These are phyloP conservation scores for Malus hybrid DNA, from an alignment of 331 rosid genomes.

Conservation along the genomic window DNA sequence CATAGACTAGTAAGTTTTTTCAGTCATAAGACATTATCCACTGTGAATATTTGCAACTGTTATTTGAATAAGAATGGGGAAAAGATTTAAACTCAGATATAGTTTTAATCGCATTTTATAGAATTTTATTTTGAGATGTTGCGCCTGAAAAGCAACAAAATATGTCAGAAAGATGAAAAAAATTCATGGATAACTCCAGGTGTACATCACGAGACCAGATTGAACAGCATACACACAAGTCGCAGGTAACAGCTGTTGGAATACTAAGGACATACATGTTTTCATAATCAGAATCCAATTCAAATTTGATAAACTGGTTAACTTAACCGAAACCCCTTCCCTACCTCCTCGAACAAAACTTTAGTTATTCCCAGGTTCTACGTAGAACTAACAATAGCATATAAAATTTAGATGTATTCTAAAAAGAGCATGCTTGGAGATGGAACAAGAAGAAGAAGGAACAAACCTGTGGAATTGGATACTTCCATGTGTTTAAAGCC, in stretches of 20 bases:
- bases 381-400: background rate
- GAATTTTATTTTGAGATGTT: background rate
- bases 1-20: background rate
- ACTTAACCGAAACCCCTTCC: background rate
- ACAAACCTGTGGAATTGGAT: constrained; percentile 84
- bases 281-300: background rate
- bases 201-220: background rate
- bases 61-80: background rate
- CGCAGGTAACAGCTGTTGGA: background rate
- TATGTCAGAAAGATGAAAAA: background rate
- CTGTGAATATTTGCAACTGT: background rate
- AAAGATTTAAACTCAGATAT: background rate
- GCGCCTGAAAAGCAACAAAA: background rate
- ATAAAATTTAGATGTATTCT: background rate
- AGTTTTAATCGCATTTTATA: background rate
- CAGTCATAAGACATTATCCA: background rate
- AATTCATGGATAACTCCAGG: background rate
- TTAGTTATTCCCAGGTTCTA: background rate
- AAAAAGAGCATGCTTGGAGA: background rate
- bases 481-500: constrained; percentile 81
- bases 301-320: background rate
- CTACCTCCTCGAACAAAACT: background rate
- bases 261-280: background rate
- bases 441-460: background rate
- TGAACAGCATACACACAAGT: background rate